Evolutionary conservation across 192 early-diverging fungal species (phyloP).

Genomic region (Linnemannia schmuckeri): DNA sequence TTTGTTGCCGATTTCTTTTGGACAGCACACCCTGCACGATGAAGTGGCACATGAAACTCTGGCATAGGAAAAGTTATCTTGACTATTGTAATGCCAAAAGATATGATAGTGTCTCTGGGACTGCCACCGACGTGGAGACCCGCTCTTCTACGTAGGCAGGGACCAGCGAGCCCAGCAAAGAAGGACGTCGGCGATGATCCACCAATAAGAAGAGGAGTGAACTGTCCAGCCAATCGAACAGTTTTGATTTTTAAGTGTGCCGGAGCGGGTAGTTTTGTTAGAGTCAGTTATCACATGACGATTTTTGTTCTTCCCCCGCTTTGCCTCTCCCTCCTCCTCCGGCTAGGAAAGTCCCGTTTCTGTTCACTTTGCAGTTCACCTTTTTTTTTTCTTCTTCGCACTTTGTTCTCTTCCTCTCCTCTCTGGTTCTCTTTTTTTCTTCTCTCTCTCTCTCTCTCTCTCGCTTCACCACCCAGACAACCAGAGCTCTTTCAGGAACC

Average conservation of each 20-base stretch:
- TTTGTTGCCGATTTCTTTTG: neutral
- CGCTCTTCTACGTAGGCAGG: too few species aligned
- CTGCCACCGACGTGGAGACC: too few species aligned
- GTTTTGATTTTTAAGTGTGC: too few species aligned
- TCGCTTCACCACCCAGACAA: neutral
- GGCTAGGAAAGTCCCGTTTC: neutral
- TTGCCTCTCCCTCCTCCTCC: neutral
- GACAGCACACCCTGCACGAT: too few species aligned
- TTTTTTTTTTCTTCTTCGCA: neutral
- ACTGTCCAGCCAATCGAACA: too few species aligned
- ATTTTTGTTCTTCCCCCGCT: neutral
- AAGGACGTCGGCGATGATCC: too few species aligned
- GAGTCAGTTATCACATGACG: neutral
- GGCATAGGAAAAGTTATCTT: too few species aligned
- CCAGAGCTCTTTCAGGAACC: neutral
- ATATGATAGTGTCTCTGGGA: too few species aligned
- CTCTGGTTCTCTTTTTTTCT: neutral
- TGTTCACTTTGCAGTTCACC: neutral
- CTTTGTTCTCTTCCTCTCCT: neutral
- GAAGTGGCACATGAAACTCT: too few species aligned
- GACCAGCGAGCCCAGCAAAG: too few species aligned
- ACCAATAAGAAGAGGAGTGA: too few species aligned
- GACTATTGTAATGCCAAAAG: too few species aligned
- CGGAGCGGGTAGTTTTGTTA: neutral
- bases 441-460: conserved; percentile 1